Evolutionary conservation across 2,329 filamentous ascomycete species (phyloP), one percentile per base, ranked within the genome.

Genomic region (Diaporthe longicolla): DNA sequence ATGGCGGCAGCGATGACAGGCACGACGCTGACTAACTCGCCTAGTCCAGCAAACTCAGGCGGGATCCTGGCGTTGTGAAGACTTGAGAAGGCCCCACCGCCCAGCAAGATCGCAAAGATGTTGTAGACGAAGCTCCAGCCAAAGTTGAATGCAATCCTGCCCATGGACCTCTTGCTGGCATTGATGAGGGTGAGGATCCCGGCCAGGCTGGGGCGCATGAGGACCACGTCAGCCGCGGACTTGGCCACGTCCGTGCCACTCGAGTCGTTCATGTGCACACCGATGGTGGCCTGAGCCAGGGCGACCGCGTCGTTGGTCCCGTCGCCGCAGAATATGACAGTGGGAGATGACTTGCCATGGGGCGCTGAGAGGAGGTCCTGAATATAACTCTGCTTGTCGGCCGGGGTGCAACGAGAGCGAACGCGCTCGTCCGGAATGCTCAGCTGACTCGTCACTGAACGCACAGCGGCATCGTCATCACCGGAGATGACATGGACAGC

Each of bases 261-360:
- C 65, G 83, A 86, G 57, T 83, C 81, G 74, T 88, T 89, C 80
- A 96, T 89, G 76, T 94, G 92, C 0, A 95, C 85, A 37, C 94
- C 94, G 37, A 96, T 88, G 8, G 88, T 89, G 1, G 94, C 93
- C 79, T 92, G 89, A 0, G 93, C 90, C 3, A 96, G 86, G 0
- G 94, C 94, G 3, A 90, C 86, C 0, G 94, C 92, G 78, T 96
- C 94, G 80, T 96, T 96, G 19, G 93, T 95, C 1, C 94, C 94
- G 77, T 96, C 94, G 45, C 94, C 94, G 68, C 89, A 88, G 81
- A 96, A 95, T 8, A 95, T 81, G 24, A 94, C 88, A 1, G 87
- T 81, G 0, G 83, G 77, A 0, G 73, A 48, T 57, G 76, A 73
- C 37, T 63, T 17, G 37, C 57, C 58, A 19, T 71, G 68, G 3